Conservation (phyloP, 2,329 filamentous ascomycete genomes). For the Sporothrix protearum region DNA sequence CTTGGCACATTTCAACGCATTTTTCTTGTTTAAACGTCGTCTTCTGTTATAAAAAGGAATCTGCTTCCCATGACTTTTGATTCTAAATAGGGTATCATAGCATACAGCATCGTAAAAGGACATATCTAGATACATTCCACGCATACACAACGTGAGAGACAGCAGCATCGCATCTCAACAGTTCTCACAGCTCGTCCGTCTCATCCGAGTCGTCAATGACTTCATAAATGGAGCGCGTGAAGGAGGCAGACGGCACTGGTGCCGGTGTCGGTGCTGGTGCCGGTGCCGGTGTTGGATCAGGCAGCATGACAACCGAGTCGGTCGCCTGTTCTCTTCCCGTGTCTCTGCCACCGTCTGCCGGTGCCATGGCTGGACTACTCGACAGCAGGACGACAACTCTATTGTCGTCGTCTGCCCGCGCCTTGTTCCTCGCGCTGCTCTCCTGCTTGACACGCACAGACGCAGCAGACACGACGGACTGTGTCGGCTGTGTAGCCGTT, state of each 20-base stretch:
- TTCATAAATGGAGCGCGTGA: neutral
- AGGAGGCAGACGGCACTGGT: neutral
- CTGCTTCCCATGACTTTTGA: neutral
- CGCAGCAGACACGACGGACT: neutral
- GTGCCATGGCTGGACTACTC: conserved; percentile 18
- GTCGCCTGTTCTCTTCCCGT: neutral
- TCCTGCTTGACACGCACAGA: conserved; percentile 15
- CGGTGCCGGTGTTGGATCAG: neutral
- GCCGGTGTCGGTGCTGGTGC: neutral
- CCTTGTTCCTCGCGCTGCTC: neutral
- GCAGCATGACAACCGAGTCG: neutral
- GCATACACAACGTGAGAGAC: neutral
- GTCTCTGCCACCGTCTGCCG: neutral
- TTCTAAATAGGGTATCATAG: conserved; percentile 22
- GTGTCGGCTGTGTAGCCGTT: conserved; percentile 9
- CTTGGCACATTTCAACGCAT: too few species aligned
- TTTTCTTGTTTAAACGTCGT: too few species aligned
- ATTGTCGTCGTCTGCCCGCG: neutral
- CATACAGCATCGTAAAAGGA: conserved; percentile 8
- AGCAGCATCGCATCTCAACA: neutral
- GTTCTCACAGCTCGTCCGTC: conserved; percentile 26
- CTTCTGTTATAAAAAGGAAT: too few species aligned
- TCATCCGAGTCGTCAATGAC: conserved; percentile 25
- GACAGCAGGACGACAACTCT: conserved; percentile 11
- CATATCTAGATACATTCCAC: neutral